Percentiles rank a stretch among this genome's conserved stretches.
Conservation (phyloP, 192 early-diverging fungal species). For the Ramicandelaber brevisporus region DNA sequence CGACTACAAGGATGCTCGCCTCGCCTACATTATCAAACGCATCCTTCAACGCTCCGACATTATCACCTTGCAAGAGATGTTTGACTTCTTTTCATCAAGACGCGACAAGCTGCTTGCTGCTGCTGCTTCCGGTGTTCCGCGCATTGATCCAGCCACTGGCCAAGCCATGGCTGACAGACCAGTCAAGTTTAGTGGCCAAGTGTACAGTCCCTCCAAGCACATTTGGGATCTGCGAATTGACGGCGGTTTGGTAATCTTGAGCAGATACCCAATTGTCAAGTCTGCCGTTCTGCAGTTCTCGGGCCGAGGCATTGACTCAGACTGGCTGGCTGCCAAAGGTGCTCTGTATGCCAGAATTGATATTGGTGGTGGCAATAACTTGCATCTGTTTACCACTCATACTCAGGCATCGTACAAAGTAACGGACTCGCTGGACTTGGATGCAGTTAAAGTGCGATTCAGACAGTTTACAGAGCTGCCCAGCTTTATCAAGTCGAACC, state of each 20-base stretch:
- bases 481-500: conserved; percentile 27
- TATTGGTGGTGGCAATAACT: conserved; percentile 4
- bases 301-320: conserved; percentile 37
- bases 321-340: conserved; percentile 52
- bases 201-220: conserved; percentile 28
- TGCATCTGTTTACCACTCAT: conserved; percentile 63
- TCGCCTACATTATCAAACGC: conserved; percentile 35
- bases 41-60: conserved; percentile 51
- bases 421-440: conserved; percentile 21
- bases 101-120: conserved; percentile 27
- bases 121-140: no score
- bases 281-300: conserved; percentile 30
- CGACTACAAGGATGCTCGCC: conserved; percentile 58
- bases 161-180: no score
- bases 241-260: conserved; percentile 55
- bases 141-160: no score
- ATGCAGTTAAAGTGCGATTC: conserved; percentile 25
- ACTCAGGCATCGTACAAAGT: conserved; percentile 50
- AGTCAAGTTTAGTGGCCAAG: conserved; percentile 35
- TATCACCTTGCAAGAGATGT: conserved; percentile 59
- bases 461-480: conserved; percentile 38
- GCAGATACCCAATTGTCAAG: conserved; percentile 38
- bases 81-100: conserved; percentile 34
- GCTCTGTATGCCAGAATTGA: conserved; percentile 49
- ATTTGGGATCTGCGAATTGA: conserved; percentile 36